Percentiles rank a stretch among this genome's conserved stretches.
Evolutionary conservation across 345 rosid genomes (phyloP).

Genomic region (Toxicodendron radicans): DNA sequence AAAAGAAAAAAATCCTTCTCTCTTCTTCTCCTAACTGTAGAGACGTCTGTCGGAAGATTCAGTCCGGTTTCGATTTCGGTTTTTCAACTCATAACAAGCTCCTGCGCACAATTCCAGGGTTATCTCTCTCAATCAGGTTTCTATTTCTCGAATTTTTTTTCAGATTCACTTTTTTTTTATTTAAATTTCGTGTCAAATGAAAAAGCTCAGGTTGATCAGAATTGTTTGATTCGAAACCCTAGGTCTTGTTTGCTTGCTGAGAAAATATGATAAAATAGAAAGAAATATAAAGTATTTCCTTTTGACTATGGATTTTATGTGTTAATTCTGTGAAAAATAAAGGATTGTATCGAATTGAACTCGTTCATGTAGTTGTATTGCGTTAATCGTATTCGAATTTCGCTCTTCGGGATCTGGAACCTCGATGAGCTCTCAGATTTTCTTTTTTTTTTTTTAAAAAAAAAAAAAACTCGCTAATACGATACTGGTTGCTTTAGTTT

Average conservation of each 20-base stretch:
- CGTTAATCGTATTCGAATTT: conserved; percentile 7
- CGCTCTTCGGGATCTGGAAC: neutral
- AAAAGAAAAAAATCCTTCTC: conserved; percentile 26
- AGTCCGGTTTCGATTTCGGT: conserved; percentile 36
- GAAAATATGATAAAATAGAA: conserved; percentile 19
- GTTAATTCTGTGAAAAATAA: conserved; percentile 7
- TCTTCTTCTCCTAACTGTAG: conserved; percentile 40
- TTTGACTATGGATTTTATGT: neutral
- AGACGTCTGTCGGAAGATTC: conserved; percentile 49
- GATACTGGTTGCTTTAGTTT: conserved; percentile 13
- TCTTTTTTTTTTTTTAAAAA: conserved; percentile 18
- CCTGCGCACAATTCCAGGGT: conserved; percentile 9
- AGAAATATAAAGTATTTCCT: neutral
- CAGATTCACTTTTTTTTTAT: conserved; percentile 1
- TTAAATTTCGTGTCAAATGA: neutral
- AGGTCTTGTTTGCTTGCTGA: conserved; percentile 28
- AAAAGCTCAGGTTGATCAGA: conserved; percentile 10
- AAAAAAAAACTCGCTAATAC: neutral
- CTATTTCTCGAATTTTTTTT: conserved; percentile 13
- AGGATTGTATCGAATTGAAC: conserved; percentile 8
- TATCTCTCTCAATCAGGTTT: conserved; percentile 32
- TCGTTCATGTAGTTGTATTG: conserved; percentile 18
- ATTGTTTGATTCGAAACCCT: conserved; percentile 42
- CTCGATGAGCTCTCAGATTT: neutral
- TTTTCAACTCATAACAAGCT: conserved; percentile 4